Evolutionary conservation across 352 stramenopile genomes (phyloP), one percentile per base, ranked within the genome.

Genomic region (Elongisporangium prolatum): DNA sequence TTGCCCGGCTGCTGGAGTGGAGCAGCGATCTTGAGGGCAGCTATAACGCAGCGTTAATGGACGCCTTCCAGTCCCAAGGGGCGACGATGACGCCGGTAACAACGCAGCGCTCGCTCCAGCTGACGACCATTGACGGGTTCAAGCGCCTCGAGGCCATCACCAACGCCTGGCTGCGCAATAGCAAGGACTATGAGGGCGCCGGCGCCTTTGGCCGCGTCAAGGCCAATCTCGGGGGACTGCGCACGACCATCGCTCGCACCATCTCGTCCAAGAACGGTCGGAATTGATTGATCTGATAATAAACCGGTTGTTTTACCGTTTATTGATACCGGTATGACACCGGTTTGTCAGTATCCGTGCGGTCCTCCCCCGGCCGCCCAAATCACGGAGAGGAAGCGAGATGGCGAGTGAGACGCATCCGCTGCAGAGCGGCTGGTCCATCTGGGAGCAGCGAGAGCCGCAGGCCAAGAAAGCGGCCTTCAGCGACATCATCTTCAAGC

Each of bases 401-500:
- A 40, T 40, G 28, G 28, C 28, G 28, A 40, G 28, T 40, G 28
- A 83, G 63, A 56, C 60, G 52, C 84, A 97, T 64, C 67, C 74
- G 60, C 76, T 97, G 25, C 78, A 97, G 60, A 84, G 81, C 52
- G 78, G 77, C 52, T 97, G 88, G 88, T 76, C 75, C 34, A 81
- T 97, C 64, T 96, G 81, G 81, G 88, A 97, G 70, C 84, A 89
- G 64, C 77, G 82, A 47, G 86, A 95, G 50, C 59, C 57, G 57
- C 65, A 86, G 57, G 77, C 72, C 18, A 89, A 91, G 57, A 78
- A 75, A 54, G 84, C 88, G 70, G 83, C 85, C 11, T 97, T 95
- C 69, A 76, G 66, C 11, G 87, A 96, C 59, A 95, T 90, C 62
- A 79, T 96, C 28, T 91, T 86, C 60, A 93, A 92, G 69, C 76